Base-by-base conservation (phyloP, 176 grass and related monocot genomes). In the Eleusine indica region DNA sequence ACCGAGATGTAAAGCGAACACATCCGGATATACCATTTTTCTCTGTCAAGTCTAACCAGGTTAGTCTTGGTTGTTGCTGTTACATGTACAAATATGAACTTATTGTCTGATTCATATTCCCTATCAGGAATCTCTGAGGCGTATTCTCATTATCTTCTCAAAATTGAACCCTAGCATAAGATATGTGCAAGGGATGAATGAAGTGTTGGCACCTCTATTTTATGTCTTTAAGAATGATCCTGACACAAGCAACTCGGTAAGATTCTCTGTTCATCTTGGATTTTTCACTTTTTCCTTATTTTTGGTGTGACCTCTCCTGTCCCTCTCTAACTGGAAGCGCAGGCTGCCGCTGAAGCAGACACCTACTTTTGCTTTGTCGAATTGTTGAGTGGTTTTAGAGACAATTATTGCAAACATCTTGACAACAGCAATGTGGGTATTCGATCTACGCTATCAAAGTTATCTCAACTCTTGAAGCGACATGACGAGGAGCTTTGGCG, bases 181-280 rank as follows among this genome's bases (percentile, higher is more conserved):
- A 79, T 98, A 98, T 60, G 96, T 98, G 52, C 96, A 98, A 92
- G 93, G 96, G 76, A 94, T 98, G 96, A 98, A 98, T 83, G 96
- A 98, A 83, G 91, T 98, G 74, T 90, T 98, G 83, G 93, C 96
- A 70, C 96, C 92, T 77, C 74, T 98, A 32, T 95, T 88, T 85
- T 98, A 85, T 83, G 82, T 98, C 61, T 92, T 95, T 71, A 84
- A 82, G 83, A 91, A 83, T 64, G 87, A 95, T 60, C 80, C 83
- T 66, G 86, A 88, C 43, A 61, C 84, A 80, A 71, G 83, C 68
- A 88, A 71, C 81, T 76, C 89, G 67, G 96, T 98, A 91, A 85
- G 90, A 62, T 83, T 81, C 22, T 72, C 35, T 14, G 32, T 67
- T 77, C 29, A 56, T 57, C 53, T 17, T 70, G 9, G 70, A 51